These are phyloP conservation scores for Carex parvula DNA, from an alignment of 176 grass and related monocot genomes.

Conservation along the genomic window DNA sequence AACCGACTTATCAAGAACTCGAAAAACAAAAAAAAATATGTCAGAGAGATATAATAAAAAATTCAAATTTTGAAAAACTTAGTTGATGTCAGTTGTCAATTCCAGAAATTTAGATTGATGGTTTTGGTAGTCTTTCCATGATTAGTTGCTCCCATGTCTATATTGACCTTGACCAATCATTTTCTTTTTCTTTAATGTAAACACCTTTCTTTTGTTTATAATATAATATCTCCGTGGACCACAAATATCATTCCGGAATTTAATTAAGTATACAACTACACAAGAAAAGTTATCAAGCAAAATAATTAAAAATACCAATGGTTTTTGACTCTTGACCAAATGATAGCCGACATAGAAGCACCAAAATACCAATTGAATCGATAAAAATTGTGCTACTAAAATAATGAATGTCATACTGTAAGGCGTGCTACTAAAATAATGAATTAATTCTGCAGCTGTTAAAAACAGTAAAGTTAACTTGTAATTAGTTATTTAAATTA, in stretches of 20 bases:
- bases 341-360: not conserved
- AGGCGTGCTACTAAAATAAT: not conserved
- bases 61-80: too few species aligned
- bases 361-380: too few species aligned
- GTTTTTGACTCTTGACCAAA: not conserved
- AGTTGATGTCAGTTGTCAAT: not conserved
- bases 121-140: not conserved
- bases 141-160: constrained; percentile 16
- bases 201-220: not conserved
- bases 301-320: not conserved
- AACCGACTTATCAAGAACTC: too few species aligned
- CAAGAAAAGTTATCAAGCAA: not conserved
- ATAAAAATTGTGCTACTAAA: too few species aligned
- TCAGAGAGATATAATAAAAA: too few species aligned
- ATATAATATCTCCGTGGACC: not conserved
- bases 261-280: not conserved
- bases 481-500: not conserved
- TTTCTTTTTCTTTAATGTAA: too few species aligned
- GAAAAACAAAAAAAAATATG: too few species aligned
- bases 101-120: constrained; percentile 2
- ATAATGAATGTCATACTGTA: not conserved
- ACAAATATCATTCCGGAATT: not conserved
- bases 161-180: too few species aligned
- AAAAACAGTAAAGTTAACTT: not conserved
- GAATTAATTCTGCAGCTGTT: not conserved